Evolutionary conservation across 2,329 filamentous ascomycete species (phyloP), one percentile per base, ranked within the genome.

Genomic region (Chrysoporthe austroafricana): DNA sequence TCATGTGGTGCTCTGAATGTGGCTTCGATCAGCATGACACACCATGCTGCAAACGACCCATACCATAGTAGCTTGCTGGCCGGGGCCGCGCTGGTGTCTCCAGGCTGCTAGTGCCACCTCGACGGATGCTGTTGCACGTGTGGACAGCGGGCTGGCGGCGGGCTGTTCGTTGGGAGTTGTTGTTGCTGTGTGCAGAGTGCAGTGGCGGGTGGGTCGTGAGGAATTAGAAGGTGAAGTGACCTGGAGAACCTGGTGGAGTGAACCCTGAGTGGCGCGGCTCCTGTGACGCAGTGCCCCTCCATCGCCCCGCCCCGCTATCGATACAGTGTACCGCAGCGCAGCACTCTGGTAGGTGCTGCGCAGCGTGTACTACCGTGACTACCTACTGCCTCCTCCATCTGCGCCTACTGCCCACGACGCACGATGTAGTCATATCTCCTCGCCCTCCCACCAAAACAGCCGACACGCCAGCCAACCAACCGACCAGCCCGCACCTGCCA

Each of bases 11-110:
- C 18, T 1, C 62, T 52, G 54, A 48, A 52, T 50, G 1, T 18
- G 58, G 63, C 50, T 43, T n/a, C n/a, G 63, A 66, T 68, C 66
- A 68, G 66, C 63, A 58, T 68, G 66, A 62, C 66, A 66, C 58
- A 36, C 63, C 50, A 46, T 56, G 18, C 42, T 44, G 36, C 50
- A 54, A 54, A 54, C 50, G 21, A 54, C 16, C 21, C 3, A 21
- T 16, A 34, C 16, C 14, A 26, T 26, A 26, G 26, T 26, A 26
- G 26, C 26, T 26, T 26, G 26, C 26, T 26, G 26, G 26, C 26
- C 26, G 26, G 26, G 32, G 21, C 50, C 21, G 50, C 13, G 21
- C 50, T 57, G 18, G 54, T 52, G 0, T 54, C 7, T 32, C 7
- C 21, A 11, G 11, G 9, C 1, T 21, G 26, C 26, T 52, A 21